phyloP scores from a whole-genome alignment of 805 yeast genomes.

The Hanseniaspora jakobsenii region DNA sequence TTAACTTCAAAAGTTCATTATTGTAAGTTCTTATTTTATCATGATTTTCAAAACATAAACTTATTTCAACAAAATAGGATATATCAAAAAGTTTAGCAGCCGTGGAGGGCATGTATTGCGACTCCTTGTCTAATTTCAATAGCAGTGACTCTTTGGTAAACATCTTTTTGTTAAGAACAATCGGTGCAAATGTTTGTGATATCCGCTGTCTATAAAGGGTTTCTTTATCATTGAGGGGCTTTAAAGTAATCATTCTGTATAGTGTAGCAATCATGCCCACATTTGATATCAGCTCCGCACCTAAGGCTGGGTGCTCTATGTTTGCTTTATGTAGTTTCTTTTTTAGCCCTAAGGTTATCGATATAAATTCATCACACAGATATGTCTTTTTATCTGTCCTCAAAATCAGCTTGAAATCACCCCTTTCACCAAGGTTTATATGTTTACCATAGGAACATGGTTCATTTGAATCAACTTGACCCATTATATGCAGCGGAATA shows the following conservation, averaged over 20 bases:
- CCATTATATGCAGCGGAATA: not conserved
- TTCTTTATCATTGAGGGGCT: not conserved
- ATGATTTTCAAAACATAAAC: not conserved
- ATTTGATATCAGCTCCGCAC: not conserved
- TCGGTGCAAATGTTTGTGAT: constrained; percentile 8
- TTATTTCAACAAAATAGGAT: constrained; percentile 4
- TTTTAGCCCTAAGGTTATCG: constrained; percentile 1
- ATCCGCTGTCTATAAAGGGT: constrained; percentile 2
- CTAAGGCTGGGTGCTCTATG: not conserved
- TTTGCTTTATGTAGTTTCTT: not conserved
- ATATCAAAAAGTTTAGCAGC: not conserved
- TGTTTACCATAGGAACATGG: constrained; percentile 2
- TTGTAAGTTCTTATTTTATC: constrained; percentile 1
- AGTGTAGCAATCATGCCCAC: constrained; percentile 5
- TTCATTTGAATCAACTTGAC: not conserved
- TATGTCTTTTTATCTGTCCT: not conserved
- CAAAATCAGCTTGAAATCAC: constrained; percentile 1
- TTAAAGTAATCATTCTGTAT: constrained; percentile 3
- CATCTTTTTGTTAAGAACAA: constrained; percentile 6
- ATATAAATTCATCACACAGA: not conserved
- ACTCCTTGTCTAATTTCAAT: not conserved
- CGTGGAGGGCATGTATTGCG: constrained; percentile 2
- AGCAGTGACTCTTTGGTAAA: constrained; percentile 3
- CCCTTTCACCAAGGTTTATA: not conserved
- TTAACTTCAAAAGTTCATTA: constrained; percentile 1